Base-by-base conservation (phyloP, 345 rosid species). In the Punica granatum region DNA sequence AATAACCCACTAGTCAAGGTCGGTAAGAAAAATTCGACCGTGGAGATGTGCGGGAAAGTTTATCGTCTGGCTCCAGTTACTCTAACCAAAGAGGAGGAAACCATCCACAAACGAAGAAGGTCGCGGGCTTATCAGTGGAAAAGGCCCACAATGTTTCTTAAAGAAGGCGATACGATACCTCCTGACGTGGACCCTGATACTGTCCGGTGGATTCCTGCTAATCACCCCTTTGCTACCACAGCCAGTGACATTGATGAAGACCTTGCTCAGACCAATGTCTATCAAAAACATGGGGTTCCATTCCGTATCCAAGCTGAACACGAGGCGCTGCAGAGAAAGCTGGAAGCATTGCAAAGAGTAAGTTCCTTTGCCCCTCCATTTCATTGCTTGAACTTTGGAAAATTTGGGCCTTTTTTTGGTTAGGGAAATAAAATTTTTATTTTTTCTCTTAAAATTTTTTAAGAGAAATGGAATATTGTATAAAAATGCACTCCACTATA, bases 101-200 rank as follows among this genome's bases (percentile, higher is more conserved):
- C 86, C 41, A 69, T 77, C 71, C 99, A 94, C 81, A 86, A 89
- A 82, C 91, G 80, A 70, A 80, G 99, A 81, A 89, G 97, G 79
- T 88, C 99, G 11, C 85, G 99, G 66, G 97, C 99, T 39, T 94
- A 91, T 77, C 92, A 91, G 61, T 94, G 97, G 99, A 94, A 94
- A 74, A 76, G 99, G 67, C 99, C 96, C 19, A 83, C 96, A 0
- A 64, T 86, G 11, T 91, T 94, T 74, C 88, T 94, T 5, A 90
- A 90, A 82, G 99, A 94, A 81, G 99, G 97, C 36, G 96, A 94
- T 73, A 76, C 83, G 0, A 62, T 90, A 68, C 97, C 99, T 41
- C 83, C 90, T 67, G 96, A 94, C 73, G 88, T 89, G 42, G 97
- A 90, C 73, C 96, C 97, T 1, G 99, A 94, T 51, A 86, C 95